These are phyloP conservation scores for Phytophthora idaei DNA, from an alignment of 352 stramenopile species.

Conservation along the genomic window DNA sequence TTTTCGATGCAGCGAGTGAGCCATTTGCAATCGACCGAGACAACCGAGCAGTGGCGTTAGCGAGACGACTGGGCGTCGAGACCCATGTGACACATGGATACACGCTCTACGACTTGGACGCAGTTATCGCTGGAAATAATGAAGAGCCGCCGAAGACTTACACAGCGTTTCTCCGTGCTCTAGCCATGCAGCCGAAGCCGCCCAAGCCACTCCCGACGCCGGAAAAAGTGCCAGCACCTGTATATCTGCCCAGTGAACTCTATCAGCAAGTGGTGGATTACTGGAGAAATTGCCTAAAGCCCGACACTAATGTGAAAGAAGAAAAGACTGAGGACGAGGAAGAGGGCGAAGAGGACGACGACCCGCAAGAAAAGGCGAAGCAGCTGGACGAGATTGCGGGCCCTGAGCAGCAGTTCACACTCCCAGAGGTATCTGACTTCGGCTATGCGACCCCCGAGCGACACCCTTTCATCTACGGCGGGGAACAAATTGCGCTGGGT, in stretches of 20 bases:
- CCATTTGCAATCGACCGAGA: conserved; percentile 90
- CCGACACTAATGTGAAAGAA: conserved; percentile 25
- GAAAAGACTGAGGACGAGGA: conserved; percentile 29
- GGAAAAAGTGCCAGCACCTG: conserved; percentile 48
- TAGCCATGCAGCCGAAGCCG: conserved; percentile 60
- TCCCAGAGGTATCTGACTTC: conserved; percentile 72
- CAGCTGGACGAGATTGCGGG: conserved; percentile 56
- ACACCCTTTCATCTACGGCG: conserved; percentile 80
- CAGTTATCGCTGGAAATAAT: conserved; percentile 59
- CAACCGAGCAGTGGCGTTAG: conserved; percentile 59
- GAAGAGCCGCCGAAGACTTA: conserved; percentile 77
- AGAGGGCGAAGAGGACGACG: conserved; percentile 29
- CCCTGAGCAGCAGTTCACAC: conserved; percentile 64
- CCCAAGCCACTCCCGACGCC: conserved; percentile 52
- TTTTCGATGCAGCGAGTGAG: conserved; percentile 92
- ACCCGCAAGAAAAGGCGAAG: conserved; percentile 23
- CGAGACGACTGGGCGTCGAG: conserved; percentile 57
- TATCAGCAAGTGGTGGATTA: conserved; percentile 71
- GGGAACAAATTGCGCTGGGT: conserved; percentile 66
- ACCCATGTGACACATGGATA: conserved; percentile 72
- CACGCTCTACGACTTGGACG: conserved; percentile 77
- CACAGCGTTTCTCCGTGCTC: conserved; percentile 64
- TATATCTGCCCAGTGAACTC: conserved; percentile 54
- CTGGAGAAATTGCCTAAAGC: conserved; percentile 37
- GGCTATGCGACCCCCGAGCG: conserved; percentile 52